Percentiles rank a stretch among this genome's conserved stretches.
Evolutionary conservation across 768 basidiomycete species (phyloP).

Genomic region (Russula sp.): DNA sequence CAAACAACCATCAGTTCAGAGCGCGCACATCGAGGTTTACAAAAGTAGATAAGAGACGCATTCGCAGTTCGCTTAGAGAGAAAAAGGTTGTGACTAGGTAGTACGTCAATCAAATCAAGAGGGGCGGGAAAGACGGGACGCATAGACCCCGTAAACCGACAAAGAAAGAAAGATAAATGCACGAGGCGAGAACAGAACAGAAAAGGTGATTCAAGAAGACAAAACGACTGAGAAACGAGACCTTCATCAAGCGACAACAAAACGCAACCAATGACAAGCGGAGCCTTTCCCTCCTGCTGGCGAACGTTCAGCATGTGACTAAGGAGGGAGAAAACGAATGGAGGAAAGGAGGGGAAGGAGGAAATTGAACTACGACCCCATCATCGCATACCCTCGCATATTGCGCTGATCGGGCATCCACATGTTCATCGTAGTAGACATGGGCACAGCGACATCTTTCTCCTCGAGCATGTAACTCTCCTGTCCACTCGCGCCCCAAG

Average conservation of each 20-base stretch:
- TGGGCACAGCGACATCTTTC: constrained; percentile 40
- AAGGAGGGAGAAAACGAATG: too few species aligned
- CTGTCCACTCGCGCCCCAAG: constrained; percentile 54
- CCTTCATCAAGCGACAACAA: neutral
- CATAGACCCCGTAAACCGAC: neutral
- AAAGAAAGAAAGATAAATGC: neutral
- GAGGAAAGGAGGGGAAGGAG: too few species aligned
- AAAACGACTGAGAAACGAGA: neutral
- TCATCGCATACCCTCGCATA: constrained; percentile 18
- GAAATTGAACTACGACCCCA: constrained; percentile 8
- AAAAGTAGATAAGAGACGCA: constrained; percentile 15
- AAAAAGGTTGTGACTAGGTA: neutral
- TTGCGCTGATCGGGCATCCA: constrained; percentile 26
- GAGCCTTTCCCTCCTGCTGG: neutral
- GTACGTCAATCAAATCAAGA: constrained; percentile 17
- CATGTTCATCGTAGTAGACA: constrained; percentile 19
- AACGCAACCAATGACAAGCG: neutral
- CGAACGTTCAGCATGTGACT: neutral
- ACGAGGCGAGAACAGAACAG: neutral
- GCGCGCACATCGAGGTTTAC: constrained; percentile 23
- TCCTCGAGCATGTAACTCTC: constrained; percentile 72
- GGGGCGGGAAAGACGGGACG: neutral
- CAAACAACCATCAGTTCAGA: constrained; percentile 8
- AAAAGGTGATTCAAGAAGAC: neutral
- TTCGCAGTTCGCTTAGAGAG: constrained; percentile 4